Evolutionary conservation across 2,329 filamentous ascomycete genomes (phyloP).

Genomic region (Anisogramma anomala): DNA sequence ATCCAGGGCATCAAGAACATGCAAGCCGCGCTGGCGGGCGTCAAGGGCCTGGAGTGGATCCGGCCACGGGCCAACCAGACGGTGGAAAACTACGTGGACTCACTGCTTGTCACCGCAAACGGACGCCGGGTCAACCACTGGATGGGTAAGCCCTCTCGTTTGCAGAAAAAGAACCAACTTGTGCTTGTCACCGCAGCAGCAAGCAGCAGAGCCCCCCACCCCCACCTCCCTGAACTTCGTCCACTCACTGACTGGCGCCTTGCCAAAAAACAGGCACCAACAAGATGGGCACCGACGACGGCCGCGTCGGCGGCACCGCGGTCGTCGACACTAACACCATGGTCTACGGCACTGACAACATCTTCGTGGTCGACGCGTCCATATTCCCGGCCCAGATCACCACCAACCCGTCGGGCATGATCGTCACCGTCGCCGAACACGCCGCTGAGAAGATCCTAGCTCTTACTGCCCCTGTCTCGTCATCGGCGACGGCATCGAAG

Average conservation of each 20-base stretch:
- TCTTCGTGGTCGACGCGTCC: conserved; percentile 14
- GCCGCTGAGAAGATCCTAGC: conserved; percentile 11
- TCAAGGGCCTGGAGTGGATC: conserved; percentile 44
- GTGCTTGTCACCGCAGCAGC: too few relatives aligned
- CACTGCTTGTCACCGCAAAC: conserved; percentile 16
- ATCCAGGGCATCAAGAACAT: conserved; percentile 52
- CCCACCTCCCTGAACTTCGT: too few relatives aligned
- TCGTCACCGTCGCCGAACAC: conserved; percentile 11
- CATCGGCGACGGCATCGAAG: too few relatives aligned
- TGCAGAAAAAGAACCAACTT: too few relatives aligned
- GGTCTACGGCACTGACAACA: conserved; percentile 14
- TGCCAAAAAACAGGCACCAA: conserved; percentile 7
- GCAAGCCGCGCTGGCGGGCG: conserved; percentile 38
- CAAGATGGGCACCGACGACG: conserved; percentile 13
- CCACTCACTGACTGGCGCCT: too few relatives aligned
- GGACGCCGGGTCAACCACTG: conserved; percentile 13
- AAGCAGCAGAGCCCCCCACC: too few relatives aligned
- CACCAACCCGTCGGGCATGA: conserved; percentile 11
- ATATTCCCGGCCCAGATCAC: conserved; percentile 13
- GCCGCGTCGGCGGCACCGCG: conserved; percentile 10
- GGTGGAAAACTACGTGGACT: conserved; percentile 44
- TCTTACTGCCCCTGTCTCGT: neutral
- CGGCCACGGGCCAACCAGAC: conserved; percentile 40
- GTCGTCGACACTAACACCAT: conserved; percentile 13
- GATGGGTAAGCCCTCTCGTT: conserved; percentile 12